A percentile compares a stretch with the other conserved stretches of the same genome.
Evolutionary conservation across 805 yeast genomes (phyloP).

Genomic region (Cyberlindnera mississippiensis): DNA sequence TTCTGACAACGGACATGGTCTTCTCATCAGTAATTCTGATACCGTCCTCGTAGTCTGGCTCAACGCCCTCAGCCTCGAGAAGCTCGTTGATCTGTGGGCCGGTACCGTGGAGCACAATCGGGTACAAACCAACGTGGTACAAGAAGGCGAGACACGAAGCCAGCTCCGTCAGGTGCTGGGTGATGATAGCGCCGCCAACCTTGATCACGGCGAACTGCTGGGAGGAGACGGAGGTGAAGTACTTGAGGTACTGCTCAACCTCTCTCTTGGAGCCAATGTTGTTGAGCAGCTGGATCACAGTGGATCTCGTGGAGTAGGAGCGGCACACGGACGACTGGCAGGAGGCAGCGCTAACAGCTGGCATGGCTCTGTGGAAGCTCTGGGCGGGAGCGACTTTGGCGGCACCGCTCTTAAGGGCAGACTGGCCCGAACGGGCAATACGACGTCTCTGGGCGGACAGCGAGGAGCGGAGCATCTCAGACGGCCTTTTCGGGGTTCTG

Average conservation of each 20-base stretch:
- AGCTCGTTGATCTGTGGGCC: constrained; percentile 98
- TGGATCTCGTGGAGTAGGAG: constrained; percentile 74
- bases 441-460: constrained; percentile 25
- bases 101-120: constrained; percentile 95
- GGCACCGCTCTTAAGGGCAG: constrained; percentile 17
- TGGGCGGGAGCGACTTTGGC: constrained; percentile 12
- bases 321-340: constrained; percentile 21
- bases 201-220: constrained; percentile 98
- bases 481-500: too few relatives aligned
- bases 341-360: constrained; percentile 18
- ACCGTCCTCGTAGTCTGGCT: constrained; percentile 94
- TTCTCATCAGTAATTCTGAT: constrained; percentile 91
- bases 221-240: constrained; percentile 92
- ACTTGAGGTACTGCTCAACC: constrained; percentile 95
- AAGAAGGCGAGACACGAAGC: constrained; percentile 95
- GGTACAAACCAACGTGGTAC: constrained; percentile 96
- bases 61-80: constrained; percentile 90
- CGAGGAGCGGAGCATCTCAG: constrained; percentile 28
- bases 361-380: constrained; percentile 14
- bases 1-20: constrained; percentile 95
- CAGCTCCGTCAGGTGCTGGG: constrained; percentile 87
- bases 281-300: constrained; percentile 91
- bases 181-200: constrained; percentile 98
- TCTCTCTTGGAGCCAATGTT: constrained; percentile 97
- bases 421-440: constrained; percentile 22